These are phyloP conservation scores for Lentinula edodes DNA, from an alignment of 768 basidiomycete species.

Conservation along the genomic window DNA sequence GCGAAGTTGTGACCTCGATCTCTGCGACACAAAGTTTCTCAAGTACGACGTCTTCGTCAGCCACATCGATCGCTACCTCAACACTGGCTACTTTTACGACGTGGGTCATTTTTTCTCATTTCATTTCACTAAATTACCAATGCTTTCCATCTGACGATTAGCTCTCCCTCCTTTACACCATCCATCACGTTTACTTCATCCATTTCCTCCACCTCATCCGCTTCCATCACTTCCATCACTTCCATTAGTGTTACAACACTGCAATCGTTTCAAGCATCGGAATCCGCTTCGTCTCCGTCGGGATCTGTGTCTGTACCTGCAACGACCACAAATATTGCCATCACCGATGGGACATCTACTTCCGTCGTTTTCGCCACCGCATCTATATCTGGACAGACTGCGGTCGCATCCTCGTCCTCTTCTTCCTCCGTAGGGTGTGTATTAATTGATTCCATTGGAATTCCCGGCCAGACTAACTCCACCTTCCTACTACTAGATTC, in stretches of 20 bases:
- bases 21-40: neutral
- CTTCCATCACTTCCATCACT: neutral
- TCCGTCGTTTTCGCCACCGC: neutral
- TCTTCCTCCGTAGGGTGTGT: neutral
- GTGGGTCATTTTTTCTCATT: neutral
- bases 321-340: neutral
- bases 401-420: neutral
- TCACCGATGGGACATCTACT: neutral
- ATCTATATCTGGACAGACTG: neutral
- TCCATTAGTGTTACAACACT: neutral
- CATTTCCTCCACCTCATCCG: neutral
- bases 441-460: neutral
- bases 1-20: neutral
- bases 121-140: neutral
- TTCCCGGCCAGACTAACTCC: neutral
- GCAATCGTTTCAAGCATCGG: neutral
- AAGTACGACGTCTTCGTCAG: neutral
- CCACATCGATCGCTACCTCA: neutral
- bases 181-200: neutral
- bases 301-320: neutral
- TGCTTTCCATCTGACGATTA: neutral
- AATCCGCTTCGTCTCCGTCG: neutral
- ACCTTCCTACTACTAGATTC: neutral
- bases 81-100: neutral
- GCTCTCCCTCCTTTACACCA: neutral